Evolutionary conservation across 2,329 filamentous ascomycete genomes (phyloP).

Genomic region (Aspergillus fumigatus): DNA sequence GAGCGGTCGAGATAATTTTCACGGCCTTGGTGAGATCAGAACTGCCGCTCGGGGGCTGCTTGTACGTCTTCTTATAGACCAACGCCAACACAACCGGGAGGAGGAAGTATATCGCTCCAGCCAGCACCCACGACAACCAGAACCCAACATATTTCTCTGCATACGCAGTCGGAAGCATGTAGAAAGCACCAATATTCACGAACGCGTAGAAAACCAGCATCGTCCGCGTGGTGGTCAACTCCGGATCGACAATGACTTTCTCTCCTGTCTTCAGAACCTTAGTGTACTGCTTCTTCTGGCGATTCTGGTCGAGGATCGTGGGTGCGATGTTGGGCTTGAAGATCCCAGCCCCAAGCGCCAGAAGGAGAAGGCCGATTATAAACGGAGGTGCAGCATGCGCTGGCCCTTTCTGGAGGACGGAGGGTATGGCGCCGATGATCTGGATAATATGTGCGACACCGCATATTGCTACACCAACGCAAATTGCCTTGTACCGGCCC

Average conservation of each 20-base stretch:
- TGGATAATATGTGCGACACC: constrained; percentile 33
- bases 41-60: constrained; percentile 26
- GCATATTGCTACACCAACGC: constrained; percentile 36
- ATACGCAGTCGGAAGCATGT: constrained; percentile 37
- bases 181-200: constrained; percentile 32
- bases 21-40: constrained; percentile 30
- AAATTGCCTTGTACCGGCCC: constrained; percentile 32
- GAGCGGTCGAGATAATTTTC: constrained; percentile 29
- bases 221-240: constrained; percentile 38
- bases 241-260: constrained; percentile 46
- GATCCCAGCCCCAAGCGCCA: constrained; percentile 37
- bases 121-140: constrained; percentile 33
- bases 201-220: constrained; percentile 35
- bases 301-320: constrained; percentile 43
- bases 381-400: constrained; percentile 34
- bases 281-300: constrained; percentile 34
- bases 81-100: constrained; percentile 30
- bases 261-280: constrained; percentile 43
- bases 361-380: constrained; percentile 35
- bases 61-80: constrained; percentile 32
- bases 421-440: constrained; percentile 36
- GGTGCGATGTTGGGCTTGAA: constrained; percentile 43
- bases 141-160: constrained; percentile 40
- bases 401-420: constrained; percentile 33
- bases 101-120: constrained; percentile 32